phyloP scores from a whole-genome alignment of 208 protist genomes.

The Trypanosoma mega region DNA sequence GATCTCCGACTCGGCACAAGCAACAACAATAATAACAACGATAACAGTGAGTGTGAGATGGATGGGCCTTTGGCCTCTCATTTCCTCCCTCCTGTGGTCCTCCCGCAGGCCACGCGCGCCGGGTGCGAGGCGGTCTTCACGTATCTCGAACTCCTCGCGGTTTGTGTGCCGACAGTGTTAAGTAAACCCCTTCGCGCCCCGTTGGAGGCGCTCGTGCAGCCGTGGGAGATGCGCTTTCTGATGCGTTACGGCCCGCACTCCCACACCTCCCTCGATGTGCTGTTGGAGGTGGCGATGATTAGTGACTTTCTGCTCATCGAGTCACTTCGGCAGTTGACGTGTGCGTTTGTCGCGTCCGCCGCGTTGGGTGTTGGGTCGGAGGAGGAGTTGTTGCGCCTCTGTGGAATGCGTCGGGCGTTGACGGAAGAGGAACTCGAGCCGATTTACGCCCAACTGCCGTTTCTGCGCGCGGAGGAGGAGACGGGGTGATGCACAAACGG shows the following conservation, averaged over 20 bases:
- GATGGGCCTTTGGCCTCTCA: conserved; percentile 26
- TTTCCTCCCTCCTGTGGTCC: conserved; percentile 54
- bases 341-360: conserved; percentile 75
- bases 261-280: conserved; percentile 37
- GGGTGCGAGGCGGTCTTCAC: conserved; percentile 69
- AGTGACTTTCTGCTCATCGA: conserved; percentile 88
- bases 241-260: conserved; percentile 39
- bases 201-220: conserved; percentile 77
- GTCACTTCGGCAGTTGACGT: conserved; percentile 72
- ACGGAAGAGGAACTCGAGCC: conserved; percentile 75
- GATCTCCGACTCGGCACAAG: conserved; percentile 36
- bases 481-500: neutral
- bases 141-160: conserved; percentile 75
- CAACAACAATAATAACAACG: neutral
- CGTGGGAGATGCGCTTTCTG: conserved; percentile 82
- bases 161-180: conserved; percentile 68
- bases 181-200: conserved; percentile 80
- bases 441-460: conserved; percentile 76
- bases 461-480: conserved; percentile 56
- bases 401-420: conserved; percentile 44
- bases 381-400: conserved; percentile 71
- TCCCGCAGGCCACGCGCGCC: conserved; percentile 65
- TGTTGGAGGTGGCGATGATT: conserved; percentile 83
- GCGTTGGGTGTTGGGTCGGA: conserved; percentile 56
- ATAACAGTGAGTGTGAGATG: neutral